Percentiles rank a stretch among this genome's conserved stretches.
Evolutionary conservation across 2,329 filamentous ascomycete genomes (phyloP).

Genomic region (Colletotrichum somersetense): DNA sequence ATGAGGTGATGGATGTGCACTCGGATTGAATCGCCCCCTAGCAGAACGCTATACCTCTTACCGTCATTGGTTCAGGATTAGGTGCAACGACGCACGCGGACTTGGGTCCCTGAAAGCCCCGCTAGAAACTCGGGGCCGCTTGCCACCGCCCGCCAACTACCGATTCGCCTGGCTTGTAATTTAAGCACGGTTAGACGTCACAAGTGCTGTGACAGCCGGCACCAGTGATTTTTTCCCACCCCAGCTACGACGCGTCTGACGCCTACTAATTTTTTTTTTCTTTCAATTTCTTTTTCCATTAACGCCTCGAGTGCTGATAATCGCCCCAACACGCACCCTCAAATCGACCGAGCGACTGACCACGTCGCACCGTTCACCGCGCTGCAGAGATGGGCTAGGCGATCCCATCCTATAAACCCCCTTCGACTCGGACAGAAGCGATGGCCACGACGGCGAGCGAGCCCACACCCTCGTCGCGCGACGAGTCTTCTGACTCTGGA

Average conservation of each 20-base stretch:
- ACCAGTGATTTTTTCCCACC: slow-evolving; percentile 28
- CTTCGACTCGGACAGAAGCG: slow-evolving; percentile 23
- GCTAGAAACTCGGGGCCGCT: slow-evolving; percentile 4
- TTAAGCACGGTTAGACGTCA: slow-evolving; percentile 30
- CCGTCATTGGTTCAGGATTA: neutral
- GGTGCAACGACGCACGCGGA: slow-evolving; percentile 6
- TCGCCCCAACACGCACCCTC: slow-evolving; percentile 8
- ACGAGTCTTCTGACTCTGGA: slow-evolving; percentile 42
- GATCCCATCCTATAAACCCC: neutral
- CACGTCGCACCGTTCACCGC: slow-evolving; percentile 6
- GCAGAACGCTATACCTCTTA: neutral
- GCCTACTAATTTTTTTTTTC: neutral
- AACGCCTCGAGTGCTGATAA: neutral
- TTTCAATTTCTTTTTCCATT: neutral
- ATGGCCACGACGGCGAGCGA: slow-evolving; percentile 37
- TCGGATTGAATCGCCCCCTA: neutral
- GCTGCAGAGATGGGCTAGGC: slow-evolving; percentile 32
- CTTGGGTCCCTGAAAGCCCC: slow-evolving; percentile 4
- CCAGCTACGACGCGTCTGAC: slow-evolving; percentile 24
- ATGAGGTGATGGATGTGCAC: neutral
- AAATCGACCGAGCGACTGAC: slow-evolving; percentile 4
- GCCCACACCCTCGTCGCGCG: slow-evolving; percentile 30
- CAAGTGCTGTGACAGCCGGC: slow-evolving; percentile 31
- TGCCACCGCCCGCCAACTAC: slow-evolving; percentile 8
- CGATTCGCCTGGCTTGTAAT: slow-evolving; percentile 10